Evolutionary conservation across 2,329 filamentous ascomycete genomes (phyloP).

Genomic region (Stagonosporopsis chrysanthemi): DNA sequence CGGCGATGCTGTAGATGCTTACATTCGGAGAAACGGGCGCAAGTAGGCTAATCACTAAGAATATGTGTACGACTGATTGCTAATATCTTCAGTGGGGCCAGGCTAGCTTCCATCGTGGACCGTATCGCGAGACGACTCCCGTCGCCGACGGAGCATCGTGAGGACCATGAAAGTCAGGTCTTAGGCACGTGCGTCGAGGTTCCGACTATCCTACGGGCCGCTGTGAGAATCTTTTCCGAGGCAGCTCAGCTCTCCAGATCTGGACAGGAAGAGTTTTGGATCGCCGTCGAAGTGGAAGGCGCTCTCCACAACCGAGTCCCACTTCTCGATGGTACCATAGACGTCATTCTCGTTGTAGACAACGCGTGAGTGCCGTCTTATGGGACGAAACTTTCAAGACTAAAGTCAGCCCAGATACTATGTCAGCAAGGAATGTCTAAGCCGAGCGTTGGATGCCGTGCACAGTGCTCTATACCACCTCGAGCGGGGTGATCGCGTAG

Average conservation of each 20-base stretch:
- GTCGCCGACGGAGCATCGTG: conserved; percentile 22
- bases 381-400: conserved; percentile 3
- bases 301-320: conserved; percentile 32
- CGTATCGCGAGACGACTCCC: conserved; percentile 29
- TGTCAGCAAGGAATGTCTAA: conserved; percentile 36
- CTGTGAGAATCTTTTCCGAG: conserved; percentile 34
- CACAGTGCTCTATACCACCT: conserved; percentile 31
- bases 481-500: conserved; percentile 33
- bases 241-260: conserved; percentile 28
- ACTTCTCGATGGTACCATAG: conserved; percentile 32
- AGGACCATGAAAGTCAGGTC: conserved; percentile 3
- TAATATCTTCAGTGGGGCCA: conserved; percentile 21
- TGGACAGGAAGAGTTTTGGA: conserved; percentile 33
- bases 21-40: conserved; percentile 23
- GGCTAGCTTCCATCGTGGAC: conserved; percentile 23
- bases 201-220: conserved; percentile 33
- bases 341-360: conserved; percentile 49
- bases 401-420: conserved; percentile 32
- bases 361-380: conserved; percentile 40
- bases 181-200: neutral
- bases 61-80: neutral
- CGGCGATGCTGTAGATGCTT: conserved; percentile 24
- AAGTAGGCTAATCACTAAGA: conserved; percentile 18
- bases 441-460: conserved; percentile 28
- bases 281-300: conserved; percentile 44